A percentile compares a stretch with the other conserved stretches of the same genome.
These are phyloP conservation scores for Phylloporus gajari DNA, from an alignment of 1,284 basidiomycete genomes.

Conservation along the genomic window DNA sequence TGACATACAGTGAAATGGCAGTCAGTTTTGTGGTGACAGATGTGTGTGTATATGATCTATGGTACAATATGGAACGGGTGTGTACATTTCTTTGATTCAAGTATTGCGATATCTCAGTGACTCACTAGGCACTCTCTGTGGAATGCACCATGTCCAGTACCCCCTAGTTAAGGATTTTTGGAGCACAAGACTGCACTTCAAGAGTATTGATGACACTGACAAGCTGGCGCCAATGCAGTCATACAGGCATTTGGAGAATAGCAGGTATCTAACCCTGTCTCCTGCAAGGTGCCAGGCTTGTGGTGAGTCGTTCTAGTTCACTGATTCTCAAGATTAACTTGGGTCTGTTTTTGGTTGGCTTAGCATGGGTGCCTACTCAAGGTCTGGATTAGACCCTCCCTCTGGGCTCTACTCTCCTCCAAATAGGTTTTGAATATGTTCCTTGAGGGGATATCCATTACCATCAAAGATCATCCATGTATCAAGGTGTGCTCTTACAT, in stretches of 20 bases:
- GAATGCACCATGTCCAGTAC: constrained; percentile 69
- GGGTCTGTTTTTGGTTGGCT: too few species aligned
- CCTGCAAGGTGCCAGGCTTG: too few species aligned
- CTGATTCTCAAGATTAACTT: too few species aligned
- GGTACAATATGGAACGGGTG: constrained; percentile 89
- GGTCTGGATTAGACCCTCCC: too few species aligned
- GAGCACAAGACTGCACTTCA: constrained; percentile 68
- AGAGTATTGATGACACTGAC: constrained; percentile 43
- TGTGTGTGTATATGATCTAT: constrained; percentile 74
- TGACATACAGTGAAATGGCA: constrained; percentile 71
- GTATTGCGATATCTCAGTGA: constrained; percentile 8
- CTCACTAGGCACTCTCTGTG: constrained; percentile 69
- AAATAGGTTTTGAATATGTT: too few species aligned
- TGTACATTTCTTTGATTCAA: constrained; percentile 44
- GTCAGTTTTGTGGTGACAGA: constrained; percentile 77
- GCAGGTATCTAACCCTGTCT: too few species aligned
- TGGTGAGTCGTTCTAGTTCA: too few species aligned
- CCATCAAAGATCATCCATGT: too few species aligned
- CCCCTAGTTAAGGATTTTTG: constrained; percentile 76
- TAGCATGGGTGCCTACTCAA: too few species aligned
- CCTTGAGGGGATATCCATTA: too few species aligned
- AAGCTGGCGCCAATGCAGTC: constrained; percentile 15
- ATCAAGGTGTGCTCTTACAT: too few species aligned
- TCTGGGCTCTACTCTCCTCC: too few species aligned
- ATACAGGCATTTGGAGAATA: constrained; percentile 27